phyloP scores from a whole-genome alignment of 805 yeast genomes.

The Cyberlindnera samutprakarnensis region DNA sequence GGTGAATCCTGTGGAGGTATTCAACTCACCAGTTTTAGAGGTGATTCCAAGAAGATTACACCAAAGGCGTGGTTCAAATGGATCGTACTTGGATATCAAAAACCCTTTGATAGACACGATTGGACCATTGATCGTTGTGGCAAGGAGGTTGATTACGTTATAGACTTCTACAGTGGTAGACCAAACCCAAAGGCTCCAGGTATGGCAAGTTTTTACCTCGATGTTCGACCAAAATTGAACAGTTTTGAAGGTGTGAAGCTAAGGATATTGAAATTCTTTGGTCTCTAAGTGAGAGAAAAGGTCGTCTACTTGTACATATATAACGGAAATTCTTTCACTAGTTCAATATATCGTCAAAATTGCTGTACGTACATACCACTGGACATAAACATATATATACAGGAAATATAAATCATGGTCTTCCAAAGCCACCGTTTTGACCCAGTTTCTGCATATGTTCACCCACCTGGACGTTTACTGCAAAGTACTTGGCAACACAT shows the following conservation, averaged over 20 bases:
- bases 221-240: conserved; percentile 88
- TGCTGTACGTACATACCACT: too few relatives aligned
- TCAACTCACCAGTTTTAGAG: conserved; percentile 77
- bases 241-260: conserved; percentile 71
- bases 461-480: conserved; percentile 90
- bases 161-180: conserved; percentile 72
- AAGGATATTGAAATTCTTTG: conserved; percentile 58
- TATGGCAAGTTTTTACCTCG: conserved; percentile 62
- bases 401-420: conserved; percentile 15
- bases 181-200: conserved; percentile 38
- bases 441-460: conserved; percentile 59
- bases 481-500: conserved; percentile 93
- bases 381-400: not conserved
- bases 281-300: conserved; percentile 32
- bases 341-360: too few relatives aligned
- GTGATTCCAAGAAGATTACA: conserved; percentile 77
- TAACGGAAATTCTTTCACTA: too few relatives aligned
- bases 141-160: conserved; percentile 74
- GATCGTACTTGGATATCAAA: conserved; percentile 55
- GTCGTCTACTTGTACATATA: too few relatives aligned
- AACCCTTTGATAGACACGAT: conserved; percentile 95
- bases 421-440: conserved; percentile 31
- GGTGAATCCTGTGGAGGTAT: conserved; percentile 77
- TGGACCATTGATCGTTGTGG: conserved; percentile 91
- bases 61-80: conserved; percentile 74